Percentiles rank a stretch among this genome's conserved stretches.
Evolutionary conservation across 2,329 filamentous ascomycete species (phyloP).

Genomic region (Alternaria sp.): DNA sequence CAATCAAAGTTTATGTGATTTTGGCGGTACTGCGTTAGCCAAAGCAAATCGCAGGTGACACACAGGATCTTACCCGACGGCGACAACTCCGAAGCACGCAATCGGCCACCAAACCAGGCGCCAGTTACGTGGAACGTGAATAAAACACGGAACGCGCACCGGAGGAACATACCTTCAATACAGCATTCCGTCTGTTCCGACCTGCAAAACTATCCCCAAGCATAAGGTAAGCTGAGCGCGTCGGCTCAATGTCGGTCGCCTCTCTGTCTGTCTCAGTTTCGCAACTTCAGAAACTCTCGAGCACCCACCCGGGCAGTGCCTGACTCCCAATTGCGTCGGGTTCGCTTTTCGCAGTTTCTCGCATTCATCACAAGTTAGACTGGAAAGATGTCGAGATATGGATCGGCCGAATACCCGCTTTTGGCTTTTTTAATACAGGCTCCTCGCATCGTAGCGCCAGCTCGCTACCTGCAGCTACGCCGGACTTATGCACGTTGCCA

Average conservation of each 20-base stretch:
- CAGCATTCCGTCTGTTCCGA: neutral
- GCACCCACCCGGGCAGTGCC: slow-evolving; percentile 1
- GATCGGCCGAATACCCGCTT: slow-evolving; percentile 13
- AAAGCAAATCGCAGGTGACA: slow-evolving; percentile 6
- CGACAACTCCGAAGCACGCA: slow-evolving; percentile 25
- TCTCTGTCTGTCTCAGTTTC: neutral
- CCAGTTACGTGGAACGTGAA: slow-evolving; percentile 3
- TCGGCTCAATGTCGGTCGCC: slow-evolving; percentile 4
- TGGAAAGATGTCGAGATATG: neutral
- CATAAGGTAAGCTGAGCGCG: neutral
- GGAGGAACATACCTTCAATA: neutral
- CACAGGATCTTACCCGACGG: slow-evolving; percentile 19
- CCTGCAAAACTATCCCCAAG: neutral
- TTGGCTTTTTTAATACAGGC: slow-evolving; percentile 12
- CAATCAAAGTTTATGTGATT: slow-evolving; percentile 5
- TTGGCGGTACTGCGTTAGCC: slow-evolving; percentile 9
- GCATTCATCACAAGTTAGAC: slow-evolving; percentile 1
- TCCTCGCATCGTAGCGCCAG: slow-evolving; percentile 4
- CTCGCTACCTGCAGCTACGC: slow-evolving; percentile 7
- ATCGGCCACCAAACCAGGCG: neutral
- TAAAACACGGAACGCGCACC: neutral
- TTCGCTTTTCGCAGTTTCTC: neutral
- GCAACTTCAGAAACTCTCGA: neutral
- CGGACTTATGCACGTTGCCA: slow-evolving; percentile 19
- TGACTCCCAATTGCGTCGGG: neutral